Percentiles rank a stretch among this genome's conserved stretches.
Conservation (phyloP, 768 basidiomycete species). For the Lactarius indigo region DNA sequence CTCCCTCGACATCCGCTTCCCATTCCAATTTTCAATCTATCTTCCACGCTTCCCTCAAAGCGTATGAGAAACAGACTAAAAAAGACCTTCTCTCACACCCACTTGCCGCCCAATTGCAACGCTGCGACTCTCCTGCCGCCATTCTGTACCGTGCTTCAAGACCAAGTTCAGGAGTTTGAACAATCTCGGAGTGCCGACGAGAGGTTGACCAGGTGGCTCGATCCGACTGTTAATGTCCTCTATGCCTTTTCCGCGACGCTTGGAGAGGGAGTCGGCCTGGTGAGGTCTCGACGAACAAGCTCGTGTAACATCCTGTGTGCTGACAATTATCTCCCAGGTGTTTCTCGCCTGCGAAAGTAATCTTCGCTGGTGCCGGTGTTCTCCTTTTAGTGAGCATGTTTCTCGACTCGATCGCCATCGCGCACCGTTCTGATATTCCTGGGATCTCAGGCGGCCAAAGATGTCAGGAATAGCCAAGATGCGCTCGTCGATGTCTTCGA, state of each 20-base stretch:
- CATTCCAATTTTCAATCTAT: neutral
- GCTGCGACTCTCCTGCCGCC: neutral
- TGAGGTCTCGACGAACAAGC: neutral
- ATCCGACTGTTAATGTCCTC: neutral
- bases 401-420: neutral
- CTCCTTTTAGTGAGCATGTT: neutral
- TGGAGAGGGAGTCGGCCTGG: neutral
- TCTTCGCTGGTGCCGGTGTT: neutral
- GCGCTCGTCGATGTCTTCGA: neutral
- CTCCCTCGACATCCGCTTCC: neutral
- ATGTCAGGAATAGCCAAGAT: neutral
- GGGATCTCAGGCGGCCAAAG: neutral
- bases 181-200: neutral
- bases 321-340: neutral
- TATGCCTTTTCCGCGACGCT: neutral
- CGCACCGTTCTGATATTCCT: neutral
- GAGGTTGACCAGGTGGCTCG: neutral
- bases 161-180: neutral
- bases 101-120: neutral
- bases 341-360: neutral
- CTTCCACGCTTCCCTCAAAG: neutral
- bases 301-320: neutral
- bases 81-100: neutral
- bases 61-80: neutral
- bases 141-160: neutral